Percentiles rank a stretch among this genome's conserved stretches.
These are phyloP conservation scores for Staphylotrichum tortipilum DNA, from an alignment of 495 filamentous ascomycete genomes.

Conservation along the genomic window DNA sequence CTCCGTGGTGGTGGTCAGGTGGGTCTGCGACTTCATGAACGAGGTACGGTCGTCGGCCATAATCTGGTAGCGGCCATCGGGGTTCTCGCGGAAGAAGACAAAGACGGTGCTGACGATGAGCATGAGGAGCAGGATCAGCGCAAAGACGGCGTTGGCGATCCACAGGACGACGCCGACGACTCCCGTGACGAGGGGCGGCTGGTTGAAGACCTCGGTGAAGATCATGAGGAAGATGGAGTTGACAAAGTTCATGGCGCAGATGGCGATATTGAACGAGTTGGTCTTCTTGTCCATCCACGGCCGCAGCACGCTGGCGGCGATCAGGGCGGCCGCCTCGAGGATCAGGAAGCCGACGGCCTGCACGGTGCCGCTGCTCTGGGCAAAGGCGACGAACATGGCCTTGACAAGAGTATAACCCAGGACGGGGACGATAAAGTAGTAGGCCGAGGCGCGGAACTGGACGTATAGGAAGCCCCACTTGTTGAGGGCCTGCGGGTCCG, in stretches of 20 bases:
- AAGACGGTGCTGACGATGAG: slow-evolving; percentile 77
- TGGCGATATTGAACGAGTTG: slow-evolving; percentile 94
- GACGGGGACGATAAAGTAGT: slow-evolving; percentile 89
- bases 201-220: slow-evolving; percentile 77
- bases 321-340: slow-evolving; percentile 74
- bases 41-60: slow-evolving; percentile 95
- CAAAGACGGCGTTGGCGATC: slow-evolving; percentile 80
- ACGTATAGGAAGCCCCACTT: slow-evolving; percentile 99
- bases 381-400: slow-evolving; percentile 83
- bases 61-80: slow-evolving; percentile 88
- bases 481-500: slow-evolving; percentile 85
- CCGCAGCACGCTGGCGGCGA: slow-evolving; percentile 69
- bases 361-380: slow-evolving; percentile 58
- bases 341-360: slow-evolving; percentile 81
- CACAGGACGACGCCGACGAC: slow-evolving; percentile 96
- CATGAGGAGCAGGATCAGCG: slow-evolving; percentile 75
- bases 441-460: slow-evolving; percentile 91
- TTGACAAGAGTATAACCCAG: slow-evolving; percentile 76
- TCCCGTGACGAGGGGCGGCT: slow-evolving; percentile 82
- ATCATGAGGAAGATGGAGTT: slow-evolving; percentile 80
- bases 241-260: slow-evolving; percentile 81
- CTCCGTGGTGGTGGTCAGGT: slow-evolving; percentile 75
- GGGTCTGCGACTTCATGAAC: slow-evolving; percentile 95
- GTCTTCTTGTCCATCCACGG: slow-evolving; percentile 99
- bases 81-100: slow-evolving; percentile 88